These are phyloP conservation scores for Aspergillus sp. DNA, from an alignment of 2,329 filamentous ascomycete species.

Conservation along the genomic window DNA sequence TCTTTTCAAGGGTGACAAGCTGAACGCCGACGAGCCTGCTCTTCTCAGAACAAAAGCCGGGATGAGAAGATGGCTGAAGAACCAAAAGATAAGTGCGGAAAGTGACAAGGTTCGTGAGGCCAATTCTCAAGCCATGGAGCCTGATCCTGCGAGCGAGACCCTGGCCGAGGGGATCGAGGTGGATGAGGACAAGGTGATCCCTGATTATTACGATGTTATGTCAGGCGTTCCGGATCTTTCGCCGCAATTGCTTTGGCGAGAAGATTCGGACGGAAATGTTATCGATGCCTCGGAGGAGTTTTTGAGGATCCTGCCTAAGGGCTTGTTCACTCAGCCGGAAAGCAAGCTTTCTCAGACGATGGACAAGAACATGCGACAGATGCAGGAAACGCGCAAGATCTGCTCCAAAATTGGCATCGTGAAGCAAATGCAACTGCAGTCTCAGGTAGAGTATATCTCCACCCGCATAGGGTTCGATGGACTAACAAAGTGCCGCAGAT, in stretches of 20 bases:
- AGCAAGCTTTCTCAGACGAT: constrained; percentile 75
- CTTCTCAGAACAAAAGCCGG: constrained; percentile 78
- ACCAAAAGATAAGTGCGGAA: constrained; percentile 64
- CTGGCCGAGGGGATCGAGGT: constrained; percentile 94
- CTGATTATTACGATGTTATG: constrained; percentile 90
- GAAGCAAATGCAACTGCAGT: constrained; percentile 99
- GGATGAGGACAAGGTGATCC: constrained; percentile 77
- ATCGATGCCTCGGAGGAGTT: constrained; percentile 86
- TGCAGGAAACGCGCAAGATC: constrained; percentile 94
- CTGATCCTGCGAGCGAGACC: constrained; percentile 63
- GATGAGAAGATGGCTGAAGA: constrained; percentile 84
- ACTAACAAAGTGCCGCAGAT: constrained; percentile 54
- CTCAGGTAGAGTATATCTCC: constrained; percentile 63
- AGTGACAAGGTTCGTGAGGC: constrained; percentile 46
- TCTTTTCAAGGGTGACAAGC: constrained; percentile 77
- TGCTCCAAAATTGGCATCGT: constrained; percentile 96
- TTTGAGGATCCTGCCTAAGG: constrained; percentile 70
- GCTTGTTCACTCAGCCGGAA: constrained; percentile 71
- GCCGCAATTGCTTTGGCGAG: constrained; percentile 76
- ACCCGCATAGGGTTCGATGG: background rate
- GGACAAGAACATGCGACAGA: constrained; percentile 86
- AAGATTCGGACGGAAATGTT: constrained; percentile 84
- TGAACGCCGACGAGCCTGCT: constrained; percentile 86
- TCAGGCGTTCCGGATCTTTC: constrained; percentile 82
- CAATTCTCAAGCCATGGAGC: constrained; percentile 45